Evolutionary conservation across 495 filamentous ascomycete species (phyloP).

Genomic region (Aspergillus sclerotioniger): DNA sequence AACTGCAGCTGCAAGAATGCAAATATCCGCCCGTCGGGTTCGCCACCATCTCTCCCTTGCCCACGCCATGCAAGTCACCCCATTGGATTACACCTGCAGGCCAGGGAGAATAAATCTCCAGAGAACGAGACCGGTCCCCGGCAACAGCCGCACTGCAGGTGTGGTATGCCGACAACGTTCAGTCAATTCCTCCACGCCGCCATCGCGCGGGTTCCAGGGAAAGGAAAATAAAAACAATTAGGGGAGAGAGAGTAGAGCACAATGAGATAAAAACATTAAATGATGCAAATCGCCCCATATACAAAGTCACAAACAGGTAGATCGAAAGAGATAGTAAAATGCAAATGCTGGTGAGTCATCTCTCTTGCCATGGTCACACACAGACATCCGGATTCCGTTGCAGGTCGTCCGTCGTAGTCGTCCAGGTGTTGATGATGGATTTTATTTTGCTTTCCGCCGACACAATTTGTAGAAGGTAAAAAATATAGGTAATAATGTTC

Average conservation of each 20-base stretch:
- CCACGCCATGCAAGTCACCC: constrained; percentile 10
- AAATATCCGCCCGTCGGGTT: background rate
- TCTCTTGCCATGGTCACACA: constrained; percentile 34
- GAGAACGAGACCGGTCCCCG: background rate
- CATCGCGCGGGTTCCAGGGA: background rate
- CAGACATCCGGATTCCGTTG: constrained; percentile 35
- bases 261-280: constrained; percentile 32
- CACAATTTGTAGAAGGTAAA: constrained; percentile 22
- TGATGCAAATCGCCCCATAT: constrained; percentile 41
- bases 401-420: constrained; percentile 24
- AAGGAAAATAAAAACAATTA: constrained; percentile 9
- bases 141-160: constrained; percentile 6
- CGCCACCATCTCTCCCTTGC: background rate
- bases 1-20: background rate
- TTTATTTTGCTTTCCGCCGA: constrained; percentile 21
- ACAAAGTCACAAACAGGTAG: constrained; percentile 40
- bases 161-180: constrained; percentile 5
- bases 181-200: background rate
- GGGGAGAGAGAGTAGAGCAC: constrained; percentile 7
- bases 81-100: constrained; percentile 10
- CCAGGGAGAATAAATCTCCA: constrained; percentile 3
- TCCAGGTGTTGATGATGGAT: constrained; percentile 14
- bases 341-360: constrained; percentile 48
- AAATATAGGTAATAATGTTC: constrained; percentile 29
- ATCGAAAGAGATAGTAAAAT: constrained; percentile 38